phyloP scores from a whole-genome alignment of 306 rosid genomes.

The Hippophae gyantsensis region DNA sequence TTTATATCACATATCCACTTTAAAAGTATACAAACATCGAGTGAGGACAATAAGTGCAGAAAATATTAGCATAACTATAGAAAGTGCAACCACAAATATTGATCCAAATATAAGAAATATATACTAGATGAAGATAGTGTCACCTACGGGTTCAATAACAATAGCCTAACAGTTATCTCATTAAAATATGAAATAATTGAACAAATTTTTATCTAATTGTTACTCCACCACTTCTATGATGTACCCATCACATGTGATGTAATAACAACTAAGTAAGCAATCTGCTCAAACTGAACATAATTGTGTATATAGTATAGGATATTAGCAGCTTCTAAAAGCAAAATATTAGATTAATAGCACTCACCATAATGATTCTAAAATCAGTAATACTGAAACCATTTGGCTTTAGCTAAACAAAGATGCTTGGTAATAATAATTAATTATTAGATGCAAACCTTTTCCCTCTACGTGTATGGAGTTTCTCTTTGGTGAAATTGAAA shows the following conservation, averaged over 20 bases:
- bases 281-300: constrained; percentile 35
- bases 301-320: constrained; percentile 33
- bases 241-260: constrained; percentile 45
- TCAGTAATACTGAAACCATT: too few relatives aligned
- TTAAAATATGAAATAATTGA: constrained; percentile 30
- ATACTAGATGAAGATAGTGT: constrained; percentile 20
- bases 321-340: constrained; percentile 41
- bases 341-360: constrained; percentile 10
- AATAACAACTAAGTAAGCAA: constrained; percentile 25
- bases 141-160: constrained; percentile 33
- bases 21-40: constrained; percentile 52
- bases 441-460: constrained; percentile 37
- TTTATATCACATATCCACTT: constrained; percentile 68
- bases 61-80: constrained; percentile 46
- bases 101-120: constrained; percentile 32
- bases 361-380: too few relatives aligned
- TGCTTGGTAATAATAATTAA: neutral
- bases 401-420: too few relatives aligned
- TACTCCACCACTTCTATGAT: constrained; percentile 20
- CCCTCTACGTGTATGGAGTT: constrained; percentile 21
- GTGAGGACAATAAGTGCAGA: constrained; percentile 35
- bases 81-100: constrained; percentile 28
- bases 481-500: constrained; percentile 28
- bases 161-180: constrained; percentile 41
- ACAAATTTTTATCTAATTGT: constrained; percentile 32